Percentiles rank a stretch among this genome's conserved stretches.
Conservation (phyloP, 1,284 basidiomycete genomes). For the Microbotryomycetes sp. region DNA sequence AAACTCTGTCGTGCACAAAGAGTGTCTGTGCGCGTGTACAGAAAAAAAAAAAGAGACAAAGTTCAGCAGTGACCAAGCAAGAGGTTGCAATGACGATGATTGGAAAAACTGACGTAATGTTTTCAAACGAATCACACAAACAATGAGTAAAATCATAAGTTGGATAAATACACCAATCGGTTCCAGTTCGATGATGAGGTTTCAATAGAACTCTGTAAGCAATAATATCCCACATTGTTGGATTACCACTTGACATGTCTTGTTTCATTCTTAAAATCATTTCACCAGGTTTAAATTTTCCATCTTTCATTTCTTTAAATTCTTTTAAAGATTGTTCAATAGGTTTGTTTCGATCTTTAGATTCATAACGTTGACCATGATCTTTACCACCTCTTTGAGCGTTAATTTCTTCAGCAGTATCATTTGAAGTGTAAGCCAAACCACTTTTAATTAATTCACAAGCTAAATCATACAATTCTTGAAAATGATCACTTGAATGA, state of each 20-base stretch:
- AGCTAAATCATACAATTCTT: constrained; percentile 78
- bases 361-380: constrained; percentile 76
- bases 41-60: constrained; percentile 7
- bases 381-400: constrained; percentile 75
- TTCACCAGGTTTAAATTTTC: constrained; percentile 81
- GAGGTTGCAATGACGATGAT: not conserved
- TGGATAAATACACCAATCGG: constrained; percentile 81
- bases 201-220: constrained; percentile 90
- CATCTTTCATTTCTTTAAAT: constrained; percentile 89
- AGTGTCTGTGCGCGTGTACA: constrained; percentile 81
- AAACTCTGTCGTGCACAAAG: constrained; percentile 94
- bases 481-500: constrained; percentile 97
- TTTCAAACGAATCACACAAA: constrained; percentile 96
- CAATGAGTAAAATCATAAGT: constrained; percentile 99
- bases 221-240: constrained; percentile 99
- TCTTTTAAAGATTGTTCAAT: constrained; percentile 76
- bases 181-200: constrained; percentile 86
- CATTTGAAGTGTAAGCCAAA: constrained; percentile 93
- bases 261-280: constrained; percentile 97
- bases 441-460: constrained; percentile 84
- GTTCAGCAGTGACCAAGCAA: not conserved
- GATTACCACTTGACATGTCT: constrained; percentile 78
- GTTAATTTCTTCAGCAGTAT: constrained; percentile 89
- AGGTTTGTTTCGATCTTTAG: constrained; percentile 75
- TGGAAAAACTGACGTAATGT: constrained; percentile 73